Evolutionary conservation across 2,329 filamentous ascomycete genomes (phyloP), one percentile per base, ranked within the genome.

Genomic region (Apiospora aurea): DNA sequence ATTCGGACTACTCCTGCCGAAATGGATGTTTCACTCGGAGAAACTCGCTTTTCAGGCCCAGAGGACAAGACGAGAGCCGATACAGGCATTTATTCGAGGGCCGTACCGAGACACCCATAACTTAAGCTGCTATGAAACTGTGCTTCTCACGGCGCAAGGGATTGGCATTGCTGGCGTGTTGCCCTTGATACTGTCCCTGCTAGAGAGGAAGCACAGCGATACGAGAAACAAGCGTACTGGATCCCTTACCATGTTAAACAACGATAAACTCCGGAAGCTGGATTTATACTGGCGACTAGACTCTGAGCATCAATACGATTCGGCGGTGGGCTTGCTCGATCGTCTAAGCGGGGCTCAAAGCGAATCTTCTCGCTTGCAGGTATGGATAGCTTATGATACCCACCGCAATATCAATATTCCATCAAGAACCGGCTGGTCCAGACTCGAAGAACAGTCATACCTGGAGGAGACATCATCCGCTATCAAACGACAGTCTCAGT

Each of bases 231-330:
- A 57, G 51, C 51, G 51, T 57, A 29, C 26, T 29, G 26, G 51
- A 57, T 57, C 51, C 13, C 51, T 57, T 29, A 29, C 26, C 26
- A 57, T 29, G 51, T 29, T 57, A 57, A 57, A 57, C 13, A 57
- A 57, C 51, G 51, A 57, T 57, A 57, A 57, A 29, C 51, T 57
- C 24, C 51, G 51, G 24, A 57, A 57, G 51, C 51, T 57, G 51
- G 51, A 57, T 57, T 29, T 57, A 16, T 57, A 57, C 14, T 57
- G 51, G 51, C 51, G 26, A 57, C 24, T 57, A 57, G 51, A 57
- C 51, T 57, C 51, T 29, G 51, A 57, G 26, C 51, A 57, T 57
- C 26, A 57, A 29, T 57, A 29, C 51, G 51, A 57, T 57, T 57
- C 51, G 51, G 51, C 51, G 51, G 51, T 57, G 51, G 51, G 26